Evolutionary conservation across 2,329 filamentous ascomycete genomes (phyloP).

Genomic region (Colletotrichum sp.): DNA sequence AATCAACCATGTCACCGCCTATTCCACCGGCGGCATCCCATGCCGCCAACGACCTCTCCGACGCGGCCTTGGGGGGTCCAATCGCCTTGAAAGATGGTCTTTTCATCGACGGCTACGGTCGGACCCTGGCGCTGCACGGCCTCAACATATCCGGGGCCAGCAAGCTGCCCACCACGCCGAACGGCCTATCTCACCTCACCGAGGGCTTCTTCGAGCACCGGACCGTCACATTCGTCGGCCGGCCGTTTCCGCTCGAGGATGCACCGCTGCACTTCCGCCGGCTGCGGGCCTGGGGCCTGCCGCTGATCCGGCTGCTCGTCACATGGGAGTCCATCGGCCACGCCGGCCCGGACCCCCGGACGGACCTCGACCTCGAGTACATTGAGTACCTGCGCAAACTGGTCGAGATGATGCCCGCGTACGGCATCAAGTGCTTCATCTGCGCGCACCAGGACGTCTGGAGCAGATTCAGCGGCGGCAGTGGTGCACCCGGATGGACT

Average conservation of each 20-base stretch:
- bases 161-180: conserved; percentile 41
- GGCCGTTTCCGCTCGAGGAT: conserved; percentile 41
- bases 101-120: conserved; percentile 41
- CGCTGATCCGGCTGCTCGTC: conserved; percentile 44
- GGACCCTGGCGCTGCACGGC: conserved; percentile 42
- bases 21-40: neutral
- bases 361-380: conserved; percentile 42
- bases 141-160: conserved; percentile 46
- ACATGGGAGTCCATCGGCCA: conserved; percentile 46
- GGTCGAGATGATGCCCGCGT: conserved; percentile 39
- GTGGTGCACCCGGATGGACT: conserved; percentile 46
- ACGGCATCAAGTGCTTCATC: conserved; percentile 45
- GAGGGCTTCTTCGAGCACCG: conserved; percentile 44
- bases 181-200: conserved; percentile 42
- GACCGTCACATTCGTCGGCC: conserved; percentile 41
- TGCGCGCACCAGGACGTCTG: conserved; percentile 49
- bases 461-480: conserved; percentile 46
- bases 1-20: neutral
- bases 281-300: conserved; percentile 41
- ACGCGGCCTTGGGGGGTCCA: conserved; percentile 35
- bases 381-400: conserved; percentile 40
- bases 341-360: conserved; percentile 31
- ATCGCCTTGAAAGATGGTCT: conserved; percentile 30
- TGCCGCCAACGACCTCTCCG: conserved; percentile 38
- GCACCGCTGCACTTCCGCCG: conserved; percentile 42